Conservation (phyloP, 192 early-diverging fungal species). For the Gamsiella multidivaricata region DNA sequence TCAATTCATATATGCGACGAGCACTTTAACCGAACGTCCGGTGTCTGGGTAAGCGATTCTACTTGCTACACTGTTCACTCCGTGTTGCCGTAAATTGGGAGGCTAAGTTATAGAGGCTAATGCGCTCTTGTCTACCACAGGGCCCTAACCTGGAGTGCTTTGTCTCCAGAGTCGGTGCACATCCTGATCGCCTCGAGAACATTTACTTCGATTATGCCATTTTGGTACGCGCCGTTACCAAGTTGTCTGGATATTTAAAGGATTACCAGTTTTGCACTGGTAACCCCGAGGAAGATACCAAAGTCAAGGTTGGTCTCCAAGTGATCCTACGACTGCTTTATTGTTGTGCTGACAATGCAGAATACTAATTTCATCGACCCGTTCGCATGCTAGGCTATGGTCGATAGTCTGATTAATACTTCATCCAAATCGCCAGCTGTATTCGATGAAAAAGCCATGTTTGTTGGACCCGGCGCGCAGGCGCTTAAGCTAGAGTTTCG, state of each 20-base stretch:
- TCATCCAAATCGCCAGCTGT: slow-evolving; percentile 70
- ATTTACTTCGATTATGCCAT: slow-evolving; percentile 94
- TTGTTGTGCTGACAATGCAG: too few species aligned
- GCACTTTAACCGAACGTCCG: slow-evolving; percentile 84
- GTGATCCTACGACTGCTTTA: too few species aligned
- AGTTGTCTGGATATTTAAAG: slow-evolving; percentile 77
- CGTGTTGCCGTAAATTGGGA: background rate
- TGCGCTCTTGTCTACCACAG: too few species aligned
- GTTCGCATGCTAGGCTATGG: slow-evolving; percentile 69
- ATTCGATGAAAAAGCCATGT: slow-evolving; percentile 92
- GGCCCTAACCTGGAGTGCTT: slow-evolving; percentile 91
- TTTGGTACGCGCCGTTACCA: slow-evolving; percentile 84
- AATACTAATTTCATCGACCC: too few species aligned
- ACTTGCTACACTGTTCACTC: too few species aligned
- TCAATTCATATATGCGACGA: slow-evolving; percentile 97
- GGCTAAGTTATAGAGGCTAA: background rate
- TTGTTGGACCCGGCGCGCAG: slow-evolving; percentile 73
- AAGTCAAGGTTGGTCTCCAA: slow-evolving; percentile 53
- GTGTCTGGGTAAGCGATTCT: slow-evolving; percentile 77
- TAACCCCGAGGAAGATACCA: slow-evolving; percentile 62
- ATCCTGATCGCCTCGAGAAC: slow-evolving; percentile 92
- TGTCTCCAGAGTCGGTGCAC: slow-evolving; percentile 82
- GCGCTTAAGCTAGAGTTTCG: slow-evolving; percentile 87
- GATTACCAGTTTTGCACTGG: slow-evolving; percentile 82
- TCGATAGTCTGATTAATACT: slow-evolving; percentile 65